Evolutionary conservation across 2,329 filamentous ascomycete genomes (phyloP).

Genomic region (Penicillium polonicum): DNA sequence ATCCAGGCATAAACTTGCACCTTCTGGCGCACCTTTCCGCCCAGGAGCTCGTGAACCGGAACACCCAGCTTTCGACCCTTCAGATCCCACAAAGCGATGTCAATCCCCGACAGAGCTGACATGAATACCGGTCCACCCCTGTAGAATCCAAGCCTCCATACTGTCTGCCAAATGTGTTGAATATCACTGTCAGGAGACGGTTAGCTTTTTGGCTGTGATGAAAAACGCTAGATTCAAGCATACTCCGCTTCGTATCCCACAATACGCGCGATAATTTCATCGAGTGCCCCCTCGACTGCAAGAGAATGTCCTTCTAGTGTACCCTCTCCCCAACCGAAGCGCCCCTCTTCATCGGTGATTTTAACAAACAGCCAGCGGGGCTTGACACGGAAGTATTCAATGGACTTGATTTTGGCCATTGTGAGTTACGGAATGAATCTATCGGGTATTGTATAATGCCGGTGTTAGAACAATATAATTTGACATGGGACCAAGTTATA

Average conservation of each 20-base stretch:
- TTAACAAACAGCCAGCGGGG: slow-evolving; percentile 80
- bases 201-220: neutral
- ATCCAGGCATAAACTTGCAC: slow-evolving; percentile 77
- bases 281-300: slow-evolving; percentile 71
- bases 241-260: slow-evolving; percentile 70
- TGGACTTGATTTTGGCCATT: slow-evolving; percentile 64
- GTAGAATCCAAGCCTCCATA: slow-evolving; percentile 71
- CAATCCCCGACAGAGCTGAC: slow-evolving; percentile 73
- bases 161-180: slow-evolving; percentile 76
- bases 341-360: slow-evolving; percentile 66
- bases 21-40: slow-evolving; percentile 69
- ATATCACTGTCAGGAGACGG: slow-evolving; percentile 59
- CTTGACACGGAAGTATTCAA: slow-evolving; percentile 73
- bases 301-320: slow-evolving; percentile 72
- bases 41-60: slow-evolving; percentile 70
- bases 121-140: slow-evolving; percentile 77
- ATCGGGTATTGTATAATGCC: neutral
- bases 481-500: neutral
- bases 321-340: slow-evolving; percentile 72
- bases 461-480: neutral
- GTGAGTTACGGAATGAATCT: neutral
- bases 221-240: slow-evolving; percentile 12
- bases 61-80: slow-evolving; percentile 65
- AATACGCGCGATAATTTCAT: slow-evolving; percentile 63
- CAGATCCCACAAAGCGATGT: slow-evolving; percentile 80